Conservation (phyloP, 441 rosid species). For the Theobroma grandiflorum region DNA sequence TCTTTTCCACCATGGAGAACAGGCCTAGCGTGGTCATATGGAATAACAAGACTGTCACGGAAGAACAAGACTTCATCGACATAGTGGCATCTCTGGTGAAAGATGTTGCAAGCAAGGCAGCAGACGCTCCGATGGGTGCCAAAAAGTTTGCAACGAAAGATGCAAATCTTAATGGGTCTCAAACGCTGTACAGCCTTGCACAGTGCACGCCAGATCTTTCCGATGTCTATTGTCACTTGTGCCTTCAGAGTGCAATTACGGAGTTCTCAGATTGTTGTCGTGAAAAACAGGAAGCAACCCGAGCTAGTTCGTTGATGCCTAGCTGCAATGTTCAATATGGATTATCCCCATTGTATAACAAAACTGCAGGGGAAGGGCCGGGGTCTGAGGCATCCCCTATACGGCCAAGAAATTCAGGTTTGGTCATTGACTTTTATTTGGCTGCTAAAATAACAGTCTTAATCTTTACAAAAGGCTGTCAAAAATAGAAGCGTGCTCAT, state of each 20-base stretch:
- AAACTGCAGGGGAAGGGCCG: not conserved
- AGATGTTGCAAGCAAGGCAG: not conserved
- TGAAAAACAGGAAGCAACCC: conserved; percentile 27
- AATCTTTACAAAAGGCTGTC: not conserved
- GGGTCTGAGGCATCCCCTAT: not conserved
- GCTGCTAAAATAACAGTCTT: too few species aligned
- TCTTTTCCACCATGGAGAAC: conserved; percentile 15
- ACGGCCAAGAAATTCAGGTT: not conserved
- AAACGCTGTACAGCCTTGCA: conserved; percentile 23
- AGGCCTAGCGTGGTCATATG: not conserved
- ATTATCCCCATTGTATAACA: conserved; percentile 13
- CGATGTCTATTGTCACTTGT: conserved; percentile 4
- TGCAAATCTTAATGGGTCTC: not conserved
- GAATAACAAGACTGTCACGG: not conserved
- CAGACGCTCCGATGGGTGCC: conserved; percentile 12
- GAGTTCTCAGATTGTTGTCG: not conserved
- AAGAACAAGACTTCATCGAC: not conserved
- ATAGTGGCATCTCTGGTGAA: not conserved
- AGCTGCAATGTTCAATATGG: conserved; percentile 41
- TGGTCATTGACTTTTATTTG: not conserved
- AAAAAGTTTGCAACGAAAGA: conserved; percentile 12
- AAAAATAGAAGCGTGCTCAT: not conserved
- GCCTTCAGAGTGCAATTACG: conserved; percentile 21
- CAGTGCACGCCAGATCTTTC: conserved; percentile 44
- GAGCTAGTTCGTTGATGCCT: conserved; percentile 19